Base-by-base conservation (phyloP, 2,329 filamentous ascomycete species). In the Aspergillus sclerotialis region DNA sequence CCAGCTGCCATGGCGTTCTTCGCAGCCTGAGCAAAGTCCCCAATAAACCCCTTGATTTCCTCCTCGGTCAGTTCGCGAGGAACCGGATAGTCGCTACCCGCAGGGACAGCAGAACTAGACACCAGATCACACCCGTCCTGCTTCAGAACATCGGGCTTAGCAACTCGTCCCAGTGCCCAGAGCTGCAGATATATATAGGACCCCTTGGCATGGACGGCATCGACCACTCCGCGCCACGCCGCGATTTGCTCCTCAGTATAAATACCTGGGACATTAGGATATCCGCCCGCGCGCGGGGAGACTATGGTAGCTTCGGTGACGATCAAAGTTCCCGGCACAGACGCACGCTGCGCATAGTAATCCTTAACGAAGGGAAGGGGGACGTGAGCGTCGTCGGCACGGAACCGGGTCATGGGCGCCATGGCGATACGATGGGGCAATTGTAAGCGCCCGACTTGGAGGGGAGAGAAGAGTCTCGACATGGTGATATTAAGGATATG, bases 101-200 rank as follows among this genome's bases (percentile, higher is more conserved):
- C 18, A 3, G 49, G 38, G 6, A 45, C 40, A 1, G 39, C 39
- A n/a, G 49, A 52, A n/a, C 43, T 46, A 2, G 51, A 52, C 17
- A 53, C 32, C 4, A 52, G 6, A 2, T 46, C 42, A 26, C 31
- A 33, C 0, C 32, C 35, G 11, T 43, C 43, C 2, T 43, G 29
- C 11, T 39, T 32, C 9, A 53, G 44, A 4, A 61, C 48, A 2
- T 54, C 40, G 0, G 58, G 52, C 38, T 64, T 55, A 0, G 72
- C 73, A 3, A 69, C 67, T 3, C 80, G 71, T 4, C 81, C 79
- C 5, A 76, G 61, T 0, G 69, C 70, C 68, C 76, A 82, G 0
- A 84, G 63, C 49, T 84, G 81, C 2, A 69, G 54, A 57, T 68
- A 82, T 33, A 83, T 76, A 49, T 67, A 75, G 12, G 67, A 71